A percentile compares a stretch with the other conserved stretches of the same genome.
Evolutionary conservation across 1,139 yeast species (phyloP).

Genomic region (Pneumocystis sp.): DNA sequence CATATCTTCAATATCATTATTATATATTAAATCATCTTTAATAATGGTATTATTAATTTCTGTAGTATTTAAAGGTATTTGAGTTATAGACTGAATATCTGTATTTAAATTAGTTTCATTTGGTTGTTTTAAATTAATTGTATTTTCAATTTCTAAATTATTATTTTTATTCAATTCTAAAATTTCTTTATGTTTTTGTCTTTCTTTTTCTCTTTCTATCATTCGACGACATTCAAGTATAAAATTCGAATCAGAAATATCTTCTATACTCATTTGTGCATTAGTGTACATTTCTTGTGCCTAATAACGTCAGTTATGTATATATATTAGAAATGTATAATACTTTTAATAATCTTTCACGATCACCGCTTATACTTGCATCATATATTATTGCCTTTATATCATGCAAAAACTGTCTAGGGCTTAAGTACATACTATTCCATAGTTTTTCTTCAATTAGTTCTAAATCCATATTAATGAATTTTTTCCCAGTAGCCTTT

Average conservation of each 20-base stretch:
- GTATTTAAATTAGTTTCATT: not conserved
- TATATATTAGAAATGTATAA: slow-evolving; percentile 1
- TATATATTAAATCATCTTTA: slow-evolving; percentile 4
- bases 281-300: slow-evolving; percentile 95
- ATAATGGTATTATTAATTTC: slow-evolving; percentile 10
- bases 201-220: slow-evolving; percentile 48
- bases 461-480: slow-evolving; percentile 81
- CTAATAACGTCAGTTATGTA: slow-evolving; percentile 8
- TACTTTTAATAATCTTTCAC: slow-evolving; percentile 60
- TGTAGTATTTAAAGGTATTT: slow-evolving; percentile 7
- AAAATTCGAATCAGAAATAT: slow-evolving; percentile 56
- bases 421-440: slow-evolving; percentile 93
- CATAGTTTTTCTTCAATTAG: slow-evolving; percentile 86
- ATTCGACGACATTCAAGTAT: slow-evolving; percentile 62
- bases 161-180: slow-evolving; percentile 6
- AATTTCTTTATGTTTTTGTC: slow-evolving; percentile 28
- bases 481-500: slow-evolving; percentile 53
- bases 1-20: slow-evolving; percentile 4
- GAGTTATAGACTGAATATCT: not conserved
- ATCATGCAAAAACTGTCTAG: slow-evolving; percentile 75
- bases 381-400: slow-evolving; percentile 73
- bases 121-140: slow-evolving; percentile 21
- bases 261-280: slow-evolving; percentile 91
- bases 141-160: slow-evolving; percentile 15
- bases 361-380: slow-evolving; percentile 56